Evolutionary conservation across 495 filamentous ascomycete species (phyloP).

Genomic region (Tuber melanosporum): DNA sequence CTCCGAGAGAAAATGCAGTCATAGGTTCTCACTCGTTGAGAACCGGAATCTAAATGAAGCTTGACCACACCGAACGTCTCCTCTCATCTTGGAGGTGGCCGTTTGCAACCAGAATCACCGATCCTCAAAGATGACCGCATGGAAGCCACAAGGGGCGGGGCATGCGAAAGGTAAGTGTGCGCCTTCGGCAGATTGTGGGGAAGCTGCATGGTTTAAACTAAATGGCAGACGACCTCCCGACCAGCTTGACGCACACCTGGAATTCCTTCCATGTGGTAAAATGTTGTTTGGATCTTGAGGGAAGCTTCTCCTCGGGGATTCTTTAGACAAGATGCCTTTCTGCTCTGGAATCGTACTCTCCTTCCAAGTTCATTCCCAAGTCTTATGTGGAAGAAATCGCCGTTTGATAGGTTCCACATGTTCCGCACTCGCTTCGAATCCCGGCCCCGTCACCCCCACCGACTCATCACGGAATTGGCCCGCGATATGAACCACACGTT

Average conservation of each 20-base stretch:
- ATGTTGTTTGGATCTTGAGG: not conserved
- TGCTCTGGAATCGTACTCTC: not conserved
- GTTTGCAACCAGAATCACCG: slow-evolving; percentile 1
- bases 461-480: not conserved
- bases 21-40: not conserved
- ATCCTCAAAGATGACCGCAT: not conserved
- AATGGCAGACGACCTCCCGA: not conserved
- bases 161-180: not conserved
- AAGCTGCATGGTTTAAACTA: not conserved
- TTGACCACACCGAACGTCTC: not conserved
- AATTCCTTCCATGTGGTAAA: not conserved
- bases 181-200: not conserved
- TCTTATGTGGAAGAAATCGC: not conserved
- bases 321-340: not conserved
- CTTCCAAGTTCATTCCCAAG: not conserved
- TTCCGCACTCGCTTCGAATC: not conserved
- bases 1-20: not conserved
- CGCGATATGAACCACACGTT: slow-evolving; percentile 3
- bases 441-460: not conserved
- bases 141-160: not conserved
- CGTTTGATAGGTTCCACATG: not conserved
- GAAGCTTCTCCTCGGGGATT: not conserved
- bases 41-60: not conserved
- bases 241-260: not conserved
- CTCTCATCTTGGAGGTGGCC: not conserved